These are phyloP conservation scores for Chlorella sp. DNA, from an alignment of 139 green algal genomes.

Conservation along the genomic window DNA sequence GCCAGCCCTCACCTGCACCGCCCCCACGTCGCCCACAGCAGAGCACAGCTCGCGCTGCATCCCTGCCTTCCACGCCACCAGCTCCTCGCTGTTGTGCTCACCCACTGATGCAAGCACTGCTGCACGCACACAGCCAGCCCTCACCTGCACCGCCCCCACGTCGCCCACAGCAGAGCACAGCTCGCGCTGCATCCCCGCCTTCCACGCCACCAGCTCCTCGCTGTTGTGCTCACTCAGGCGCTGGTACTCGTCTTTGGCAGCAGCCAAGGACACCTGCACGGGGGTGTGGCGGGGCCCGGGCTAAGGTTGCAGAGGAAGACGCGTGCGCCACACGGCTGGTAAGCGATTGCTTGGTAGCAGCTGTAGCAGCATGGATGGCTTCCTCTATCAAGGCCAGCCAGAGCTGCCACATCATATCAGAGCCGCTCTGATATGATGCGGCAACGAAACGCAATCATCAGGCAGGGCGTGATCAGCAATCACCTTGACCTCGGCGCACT, in stretches of 20 bases:
- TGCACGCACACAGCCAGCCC: too few relatives aligned
- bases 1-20: neutral
- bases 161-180: neutral
- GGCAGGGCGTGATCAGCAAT: neutral
- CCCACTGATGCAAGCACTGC: too few relatives aligned
- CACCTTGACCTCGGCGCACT: neutral
- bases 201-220: conserved; percentile 2
- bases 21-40: neutral
- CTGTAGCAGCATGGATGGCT: too few relatives aligned
- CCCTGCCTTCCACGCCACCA: neutral
- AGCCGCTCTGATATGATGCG: too few relatives aligned
- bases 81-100: neutral
- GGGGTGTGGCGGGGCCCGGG: too few relatives aligned
- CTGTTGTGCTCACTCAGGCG: neutral
- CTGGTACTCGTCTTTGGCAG: neutral
- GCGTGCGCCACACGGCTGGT: neutral
- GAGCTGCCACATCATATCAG: too few relatives aligned
- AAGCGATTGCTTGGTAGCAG: neutral
- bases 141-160: neutral
- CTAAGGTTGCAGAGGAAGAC: too few relatives aligned
- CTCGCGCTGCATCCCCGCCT: neutral
- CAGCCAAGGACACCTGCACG: neutral
- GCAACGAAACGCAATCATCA: too few relatives aligned
- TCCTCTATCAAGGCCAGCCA: too few relatives aligned
- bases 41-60: neutral